Conservation (phyloP, 108 stramenopile genomes). For the Conticribra weissflogii region DNA sequence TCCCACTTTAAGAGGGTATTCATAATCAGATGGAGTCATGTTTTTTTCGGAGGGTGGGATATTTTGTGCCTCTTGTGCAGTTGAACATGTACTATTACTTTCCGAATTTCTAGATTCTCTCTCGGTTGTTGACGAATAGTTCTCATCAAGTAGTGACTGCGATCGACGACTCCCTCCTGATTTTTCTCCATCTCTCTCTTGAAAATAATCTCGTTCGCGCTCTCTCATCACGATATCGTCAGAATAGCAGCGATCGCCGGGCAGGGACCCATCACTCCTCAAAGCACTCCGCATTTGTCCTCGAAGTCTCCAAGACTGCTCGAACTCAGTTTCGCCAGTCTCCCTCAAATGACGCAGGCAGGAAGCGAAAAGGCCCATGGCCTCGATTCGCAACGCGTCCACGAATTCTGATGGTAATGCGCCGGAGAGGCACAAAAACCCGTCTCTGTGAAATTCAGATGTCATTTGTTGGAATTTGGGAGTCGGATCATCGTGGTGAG, state of each 20-base stretch:
- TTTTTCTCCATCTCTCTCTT: too few relatives aligned
- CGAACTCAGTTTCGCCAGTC: background rate
- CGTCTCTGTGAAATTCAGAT: background rate
- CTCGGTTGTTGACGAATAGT: too few relatives aligned
- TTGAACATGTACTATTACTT: too few relatives aligned
- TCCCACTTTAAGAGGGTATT: constrained; percentile 45
- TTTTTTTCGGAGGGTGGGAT: too few relatives aligned
- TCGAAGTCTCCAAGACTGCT: background rate
- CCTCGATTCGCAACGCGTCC: background rate
- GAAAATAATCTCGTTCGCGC: too few relatives aligned
- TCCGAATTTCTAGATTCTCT: too few relatives aligned
- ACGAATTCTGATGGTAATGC: background rate
- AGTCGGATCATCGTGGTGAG: background rate
- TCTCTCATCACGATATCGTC: too few relatives aligned
- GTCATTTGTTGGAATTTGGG: background rate
- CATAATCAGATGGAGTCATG: constrained; percentile 4
- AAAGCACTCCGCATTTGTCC: background rate
- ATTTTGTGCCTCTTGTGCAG: too few relatives aligned
- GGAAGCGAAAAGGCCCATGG: background rate
- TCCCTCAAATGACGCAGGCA: background rate
- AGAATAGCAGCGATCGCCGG: background rate
- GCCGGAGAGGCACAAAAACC: background rate
- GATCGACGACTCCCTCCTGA: too few relatives aligned
- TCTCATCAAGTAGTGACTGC: too few relatives aligned
- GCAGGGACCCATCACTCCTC: background rate